phyloP scores from a whole-genome alignment of 1,139 yeast species.

The Suhomyces terraborum region DNA sequence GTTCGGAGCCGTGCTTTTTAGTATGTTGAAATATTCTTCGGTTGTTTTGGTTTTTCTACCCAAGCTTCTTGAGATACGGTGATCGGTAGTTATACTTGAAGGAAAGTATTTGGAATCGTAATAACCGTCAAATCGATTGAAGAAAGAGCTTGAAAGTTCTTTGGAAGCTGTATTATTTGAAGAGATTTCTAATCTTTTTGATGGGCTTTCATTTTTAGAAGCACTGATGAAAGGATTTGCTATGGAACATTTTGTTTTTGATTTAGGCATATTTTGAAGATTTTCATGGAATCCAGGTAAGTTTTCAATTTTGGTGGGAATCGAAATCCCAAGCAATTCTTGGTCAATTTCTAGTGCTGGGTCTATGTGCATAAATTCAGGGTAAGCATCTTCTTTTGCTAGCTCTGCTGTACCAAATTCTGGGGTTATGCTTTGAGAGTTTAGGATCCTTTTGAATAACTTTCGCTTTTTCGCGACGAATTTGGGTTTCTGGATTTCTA shows the following conservation, averaged over 20 bases:
- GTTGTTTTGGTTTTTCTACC: neutral
- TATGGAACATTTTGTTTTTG: neutral
- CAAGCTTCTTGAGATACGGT: neutral
- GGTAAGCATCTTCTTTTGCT: neutral
- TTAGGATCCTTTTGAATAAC: constrained; percentile 4
- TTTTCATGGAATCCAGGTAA: neutral
- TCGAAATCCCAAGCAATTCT: neutral
- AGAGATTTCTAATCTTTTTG: neutral
- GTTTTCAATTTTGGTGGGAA: neutral
- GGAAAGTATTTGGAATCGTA: constrained; percentile 2
- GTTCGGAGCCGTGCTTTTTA: neutral
- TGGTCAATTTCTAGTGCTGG: neutral
- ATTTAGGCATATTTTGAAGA: neutral
- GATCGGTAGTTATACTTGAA: constrained; percentile 1
- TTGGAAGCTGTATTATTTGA: neutral
- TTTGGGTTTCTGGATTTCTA: constrained; percentile 5
- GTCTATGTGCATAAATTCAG: neutral
- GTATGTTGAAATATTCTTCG: constrained; percentile 1
- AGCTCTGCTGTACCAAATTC: neutral
- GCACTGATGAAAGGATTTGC: neutral
- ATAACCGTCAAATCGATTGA: neutral
- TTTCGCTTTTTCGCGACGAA: constrained; percentile 6
- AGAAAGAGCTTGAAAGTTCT: neutral
- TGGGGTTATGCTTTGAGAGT: neutral
- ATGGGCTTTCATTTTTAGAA: neutral